These are phyloP conservation scores for Stephanocyclus meneghinianus DNA, from an alignment of 352 stramenopile genomes.

Conservation along the genomic window DNA sequence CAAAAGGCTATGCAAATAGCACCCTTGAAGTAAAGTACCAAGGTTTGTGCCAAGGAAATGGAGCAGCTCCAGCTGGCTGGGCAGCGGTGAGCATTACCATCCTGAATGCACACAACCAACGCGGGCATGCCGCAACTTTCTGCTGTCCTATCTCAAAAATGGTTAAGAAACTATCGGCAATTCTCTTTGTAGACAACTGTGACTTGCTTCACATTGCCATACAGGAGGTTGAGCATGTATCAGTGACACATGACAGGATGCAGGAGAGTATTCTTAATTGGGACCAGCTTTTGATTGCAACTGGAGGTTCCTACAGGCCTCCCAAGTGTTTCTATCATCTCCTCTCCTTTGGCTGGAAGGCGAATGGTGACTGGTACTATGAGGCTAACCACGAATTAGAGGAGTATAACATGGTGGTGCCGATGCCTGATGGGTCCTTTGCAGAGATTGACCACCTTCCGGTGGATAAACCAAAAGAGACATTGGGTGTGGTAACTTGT, in stretches of 20 bases:
- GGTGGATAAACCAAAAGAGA: background rate
- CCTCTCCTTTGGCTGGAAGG: no score
- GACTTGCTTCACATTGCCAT: background rate
- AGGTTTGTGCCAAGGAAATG: slow-evolving; percentile 3
- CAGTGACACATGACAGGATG: background rate
- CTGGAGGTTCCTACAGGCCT: no score
- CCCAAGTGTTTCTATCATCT: no score
- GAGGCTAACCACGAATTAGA: background rate
- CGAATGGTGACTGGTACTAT: no score
- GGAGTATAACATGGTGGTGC: background rate
- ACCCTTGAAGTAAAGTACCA: background rate
- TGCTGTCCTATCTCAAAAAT: background rate
- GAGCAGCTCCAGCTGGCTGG: background rate
- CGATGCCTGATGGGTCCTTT: background rate
- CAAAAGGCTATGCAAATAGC: no score
- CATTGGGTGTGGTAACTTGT: background rate
- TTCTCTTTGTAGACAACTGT: background rate
- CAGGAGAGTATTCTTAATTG: no score
- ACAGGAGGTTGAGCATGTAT: background rate
- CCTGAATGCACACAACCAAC: background rate
- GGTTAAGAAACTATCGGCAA: background rate
- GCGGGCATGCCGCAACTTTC: background rate
- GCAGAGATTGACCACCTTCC: background rate
- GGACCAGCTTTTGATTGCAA: no score
- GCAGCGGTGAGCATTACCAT: background rate